phyloP scores from a whole-genome alignment of 805 yeast genomes.

The Ogataea henricii region DNA sequence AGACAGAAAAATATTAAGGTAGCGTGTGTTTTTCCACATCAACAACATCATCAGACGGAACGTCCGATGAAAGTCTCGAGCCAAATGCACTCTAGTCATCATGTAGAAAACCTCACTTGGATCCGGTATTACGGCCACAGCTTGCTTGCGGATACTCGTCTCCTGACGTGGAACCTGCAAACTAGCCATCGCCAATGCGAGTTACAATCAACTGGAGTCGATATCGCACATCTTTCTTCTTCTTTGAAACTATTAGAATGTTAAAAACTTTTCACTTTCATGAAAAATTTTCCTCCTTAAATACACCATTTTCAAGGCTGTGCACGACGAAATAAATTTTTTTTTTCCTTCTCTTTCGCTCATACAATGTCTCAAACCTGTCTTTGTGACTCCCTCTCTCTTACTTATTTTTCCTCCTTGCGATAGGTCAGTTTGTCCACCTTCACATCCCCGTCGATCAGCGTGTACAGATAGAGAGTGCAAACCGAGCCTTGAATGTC shows the following conservation, averaged over 20 bases:
- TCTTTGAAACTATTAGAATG: neutral
- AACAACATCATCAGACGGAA: conserved; percentile 50
- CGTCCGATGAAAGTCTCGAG: conserved; percentile 72
- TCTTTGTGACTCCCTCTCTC: neutral
- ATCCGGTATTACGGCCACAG: neutral
- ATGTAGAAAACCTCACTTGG: conserved; percentile 35
- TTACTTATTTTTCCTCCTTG: conserved; percentile 39
- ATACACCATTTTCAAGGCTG: conserved; percentile 5
- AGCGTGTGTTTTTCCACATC: conserved; percentile 99
- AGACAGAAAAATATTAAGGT: conserved; percentile 77
- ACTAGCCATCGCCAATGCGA: neutral
- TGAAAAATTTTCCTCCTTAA: conserved; percentile 5
- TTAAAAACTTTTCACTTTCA: conserved; percentile 10
- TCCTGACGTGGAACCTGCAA: conserved; percentile 11
- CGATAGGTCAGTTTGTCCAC: conserved; percentile 83
- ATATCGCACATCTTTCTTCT: neutral
- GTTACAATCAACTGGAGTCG: neutral
- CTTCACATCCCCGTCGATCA: conserved; percentile 78
- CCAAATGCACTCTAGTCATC: conserved; percentile 99
- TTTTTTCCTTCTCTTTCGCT: neutral
- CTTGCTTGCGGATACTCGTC: conserved; percentile 7
- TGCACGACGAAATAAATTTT: conserved; percentile 2
- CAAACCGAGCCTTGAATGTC: conserved; percentile 82
- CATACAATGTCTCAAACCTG: too few species aligned
- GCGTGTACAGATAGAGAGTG: conserved; percentile 82